phyloP scores from a whole-genome alignment of 2,329 filamentous ascomycete genomes.

The Penicillium hesseltinei region DNA sequence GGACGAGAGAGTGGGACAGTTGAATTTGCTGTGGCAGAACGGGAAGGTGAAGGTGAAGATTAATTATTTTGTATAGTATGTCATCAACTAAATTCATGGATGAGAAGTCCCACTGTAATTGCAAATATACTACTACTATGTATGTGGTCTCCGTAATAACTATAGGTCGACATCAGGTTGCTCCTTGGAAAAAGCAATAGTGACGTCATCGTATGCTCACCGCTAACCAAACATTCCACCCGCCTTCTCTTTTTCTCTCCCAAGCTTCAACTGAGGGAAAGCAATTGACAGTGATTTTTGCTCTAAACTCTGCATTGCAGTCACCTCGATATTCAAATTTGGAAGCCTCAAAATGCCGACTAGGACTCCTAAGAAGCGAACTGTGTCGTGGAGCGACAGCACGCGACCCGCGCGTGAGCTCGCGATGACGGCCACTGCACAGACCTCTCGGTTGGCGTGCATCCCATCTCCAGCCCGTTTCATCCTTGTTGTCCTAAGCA shows the following conservation, averaged over 20 bases:
- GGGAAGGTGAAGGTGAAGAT: constrained; percentile 36
- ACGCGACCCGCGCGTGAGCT: constrained; percentile 14
- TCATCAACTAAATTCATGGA: neutral
- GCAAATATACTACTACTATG: neutral
- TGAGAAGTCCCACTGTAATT: constrained; percentile 5
- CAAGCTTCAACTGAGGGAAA: neutral
- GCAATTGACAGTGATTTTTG: neutral
- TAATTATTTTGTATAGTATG: constrained; percentile 14
- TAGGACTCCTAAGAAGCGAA: constrained; percentile 27
- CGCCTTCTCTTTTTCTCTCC: neutral
- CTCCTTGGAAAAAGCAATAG: neutral
- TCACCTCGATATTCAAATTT: neutral
- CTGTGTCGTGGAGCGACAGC: constrained; percentile 9
- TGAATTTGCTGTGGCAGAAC: constrained; percentile 47
- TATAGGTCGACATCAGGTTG: neutral
- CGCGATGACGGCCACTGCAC: constrained; percentile 13
- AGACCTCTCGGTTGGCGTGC: constrained; percentile 22
- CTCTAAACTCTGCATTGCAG: neutral
- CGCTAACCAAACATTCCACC: constrained; percentile 14
- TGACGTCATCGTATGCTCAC: constrained; percentile 41
- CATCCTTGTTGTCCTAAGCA: constrained; percentile 49
- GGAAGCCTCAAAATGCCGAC: neutral
- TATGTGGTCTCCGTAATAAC: no score
- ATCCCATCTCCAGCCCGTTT: constrained; percentile 44
- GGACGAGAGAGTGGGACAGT: constrained; percentile 49